Base-by-base conservation (phyloP, 768 basidiomycete species). In the Psilocybe sp. region DNA sequence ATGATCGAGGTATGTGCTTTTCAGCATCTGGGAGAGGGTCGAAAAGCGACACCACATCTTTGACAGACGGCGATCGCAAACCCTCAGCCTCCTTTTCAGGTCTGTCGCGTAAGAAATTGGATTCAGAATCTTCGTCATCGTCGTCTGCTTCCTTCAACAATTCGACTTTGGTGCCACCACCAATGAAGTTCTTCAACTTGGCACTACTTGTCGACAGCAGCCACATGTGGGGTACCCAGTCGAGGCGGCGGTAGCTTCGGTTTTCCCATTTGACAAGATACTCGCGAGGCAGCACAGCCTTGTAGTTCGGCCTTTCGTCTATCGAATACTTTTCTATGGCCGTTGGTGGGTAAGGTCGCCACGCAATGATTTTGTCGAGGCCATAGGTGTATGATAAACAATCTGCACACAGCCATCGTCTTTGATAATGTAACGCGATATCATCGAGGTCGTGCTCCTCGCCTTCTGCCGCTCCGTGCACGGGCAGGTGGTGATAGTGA, bases 221-320 rank as follows among this genome's bases (percentile, higher is more conserved):
- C 92, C 92, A 98, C 74, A 87, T 84, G 59, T 98, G 94, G 28
- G 92, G 88, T 1, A 97, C 92, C 94, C 94, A 98, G 64, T 87
- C 78, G 10, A 80, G 70, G 38, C 87, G 80, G 46, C 88, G 74
- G 65, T 89, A 98, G 55, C 92, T 90, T 40, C 87, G 71, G 36
- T 76, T 82, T 8, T 67, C 66, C 92, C 93, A 98, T 65, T 98
- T 98, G 48, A 98, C 82, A 11, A 98, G 81, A 64, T 98, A 98
- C 66, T 96, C 92, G 39, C 95, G 72, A n/a, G 90, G 91, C 13
- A 95, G 74, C 32, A 70, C 58, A 19, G 71, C 64, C 63, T 85
- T 93, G 64, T 74, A 74, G 54, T 81, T 68, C 0, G 78, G 72
- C 2, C 68, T 69, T 42, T 71, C 72, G 6, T 56, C 44, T 6